phyloP scores from a whole-genome alignment of 2,329 filamentous ascomycete species.

The Albifimbria verrucaria region DNA sequence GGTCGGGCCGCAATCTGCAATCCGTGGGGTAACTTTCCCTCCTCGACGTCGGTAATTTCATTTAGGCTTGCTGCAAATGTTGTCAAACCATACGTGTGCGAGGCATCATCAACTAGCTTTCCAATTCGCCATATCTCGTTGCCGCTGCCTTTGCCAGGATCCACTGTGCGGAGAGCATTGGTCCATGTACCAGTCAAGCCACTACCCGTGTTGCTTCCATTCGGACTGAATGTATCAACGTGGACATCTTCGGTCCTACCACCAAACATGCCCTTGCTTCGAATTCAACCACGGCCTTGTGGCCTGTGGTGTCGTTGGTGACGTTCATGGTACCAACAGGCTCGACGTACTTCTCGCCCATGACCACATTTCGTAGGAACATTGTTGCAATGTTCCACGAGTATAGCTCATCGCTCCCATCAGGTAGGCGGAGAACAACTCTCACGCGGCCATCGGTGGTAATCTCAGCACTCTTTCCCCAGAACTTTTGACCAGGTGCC shows the following conservation, averaged over 20 bases:
- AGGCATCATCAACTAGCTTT: conserved; percentile 71
- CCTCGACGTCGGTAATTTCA: conserved; percentile 79
- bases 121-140: conserved; percentile 78
- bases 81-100: conserved; percentile 83
- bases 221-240: conserved; percentile 66
- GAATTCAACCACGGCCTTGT: conserved; percentile 88
- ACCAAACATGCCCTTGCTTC: conserved; percentile 94
- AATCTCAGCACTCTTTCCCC: conserved; percentile 94
- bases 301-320: conserved; percentile 76
- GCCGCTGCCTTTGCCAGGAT: conserved; percentile 57
- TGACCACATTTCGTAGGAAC: conserved; percentile 93
- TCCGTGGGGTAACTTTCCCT: conserved; percentile 78
- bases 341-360: conserved; percentile 97
- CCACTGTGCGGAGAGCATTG: conserved; percentile 61
- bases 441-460: conserved; percentile 87
- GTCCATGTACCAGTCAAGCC: conserved; percentile 86
- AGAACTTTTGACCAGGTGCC: conserved; percentile 92
- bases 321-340: conserved; percentile 89
- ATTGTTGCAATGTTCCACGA: conserved; percentile 86
- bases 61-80: conserved; percentile 83
- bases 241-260: conserved; percentile 87
- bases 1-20: conserved; percentile 79
- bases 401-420: conserved; percentile 75
- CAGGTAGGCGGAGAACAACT: conserved; percentile 63
- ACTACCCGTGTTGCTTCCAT: conserved; percentile 63